A percentile compares a stretch with the other conserved stretches of the same genome.
Evolutionary conservation across 2,329 filamentous ascomycete species (phyloP).

Genomic region (Colletotrichum cuscutae): DNA sequence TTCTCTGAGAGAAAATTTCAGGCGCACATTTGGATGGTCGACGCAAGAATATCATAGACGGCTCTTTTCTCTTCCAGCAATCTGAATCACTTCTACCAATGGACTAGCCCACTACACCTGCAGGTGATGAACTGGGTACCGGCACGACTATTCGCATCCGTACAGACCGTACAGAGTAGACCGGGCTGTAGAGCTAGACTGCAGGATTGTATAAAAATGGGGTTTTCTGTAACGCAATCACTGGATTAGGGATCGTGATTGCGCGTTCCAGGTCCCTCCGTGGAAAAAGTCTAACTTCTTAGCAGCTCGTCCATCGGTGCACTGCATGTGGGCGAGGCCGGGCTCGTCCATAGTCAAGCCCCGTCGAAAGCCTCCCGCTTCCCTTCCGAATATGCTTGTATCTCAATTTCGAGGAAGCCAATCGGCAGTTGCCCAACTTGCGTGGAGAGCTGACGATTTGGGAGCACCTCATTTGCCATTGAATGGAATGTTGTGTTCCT

Average conservation of each 20-base stretch:
- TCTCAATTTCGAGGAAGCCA: background rate
- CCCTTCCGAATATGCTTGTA: background rate
- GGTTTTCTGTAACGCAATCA: background rate
- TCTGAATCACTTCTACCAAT: background rate
- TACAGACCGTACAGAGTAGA: too few relatives aligned
- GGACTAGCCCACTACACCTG: background rate
- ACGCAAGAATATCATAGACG: too few relatives aligned
- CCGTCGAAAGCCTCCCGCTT: background rate
- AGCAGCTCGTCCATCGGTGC: background rate
- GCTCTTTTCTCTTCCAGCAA: too few relatives aligned
- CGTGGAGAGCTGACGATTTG: background rate
- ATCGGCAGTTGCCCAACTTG: background rate
- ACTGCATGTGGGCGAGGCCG: background rate
- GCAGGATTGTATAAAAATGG: background rate
- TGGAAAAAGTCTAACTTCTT: background rate
- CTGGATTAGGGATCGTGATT: slow-evolving; percentile 6
- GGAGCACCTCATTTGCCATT: background rate
- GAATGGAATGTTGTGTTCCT: background rate
- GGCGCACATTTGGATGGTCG: too few relatives aligned
- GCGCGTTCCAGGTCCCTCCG: background rate
- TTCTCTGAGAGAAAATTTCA: too few relatives aligned
- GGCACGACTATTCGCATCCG: too few relatives aligned
- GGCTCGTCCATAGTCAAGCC: background rate
- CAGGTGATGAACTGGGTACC: too few relatives aligned
- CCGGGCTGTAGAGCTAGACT: background rate